phyloP scores from a whole-genome alignment of 768 basidiomycete species.

The Suillus plorans region DNA sequence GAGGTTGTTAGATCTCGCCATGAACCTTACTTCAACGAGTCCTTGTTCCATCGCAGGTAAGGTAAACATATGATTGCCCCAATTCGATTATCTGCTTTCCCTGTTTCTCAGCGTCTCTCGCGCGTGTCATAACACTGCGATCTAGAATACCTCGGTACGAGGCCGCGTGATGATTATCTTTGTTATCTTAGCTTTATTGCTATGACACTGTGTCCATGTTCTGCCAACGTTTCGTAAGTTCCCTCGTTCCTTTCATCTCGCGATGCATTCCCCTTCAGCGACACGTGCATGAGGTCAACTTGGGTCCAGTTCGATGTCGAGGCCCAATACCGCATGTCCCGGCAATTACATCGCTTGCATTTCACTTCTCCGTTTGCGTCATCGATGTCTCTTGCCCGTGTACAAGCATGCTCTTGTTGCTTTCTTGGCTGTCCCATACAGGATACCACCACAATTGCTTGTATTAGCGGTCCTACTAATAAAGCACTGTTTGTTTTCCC shows the following conservation, averaged over 20 bases:
- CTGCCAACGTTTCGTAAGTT: not conserved
- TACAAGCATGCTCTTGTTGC: not conserved
- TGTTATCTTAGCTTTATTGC: not conserved
- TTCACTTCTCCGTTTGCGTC: not conserved
- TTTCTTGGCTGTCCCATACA: not conserved
- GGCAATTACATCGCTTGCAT: not conserved
- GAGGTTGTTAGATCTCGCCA: not conserved
- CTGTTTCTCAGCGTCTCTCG: not conserved
- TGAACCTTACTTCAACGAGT: not conserved
- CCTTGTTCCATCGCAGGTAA: not conserved
- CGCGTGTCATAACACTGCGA: not conserved
- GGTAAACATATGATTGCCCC: not conserved
- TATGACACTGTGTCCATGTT: not conserved
- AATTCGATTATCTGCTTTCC: not conserved
- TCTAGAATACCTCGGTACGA: not conserved
- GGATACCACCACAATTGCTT: not conserved
- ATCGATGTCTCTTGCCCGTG: not conserved
- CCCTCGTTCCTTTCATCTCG: not conserved
- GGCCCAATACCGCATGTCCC: not conserved
- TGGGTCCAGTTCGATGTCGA: not conserved
- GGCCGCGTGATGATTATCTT: not conserved
- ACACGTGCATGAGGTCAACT: not conserved
- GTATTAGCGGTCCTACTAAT: not conserved
- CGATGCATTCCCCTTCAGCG: not conserved
- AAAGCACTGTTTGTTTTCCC: not conserved